Base-by-base conservation (phyloP, 2,329 filamentous ascomycete species). In the Diaporthe vexans region DNA sequence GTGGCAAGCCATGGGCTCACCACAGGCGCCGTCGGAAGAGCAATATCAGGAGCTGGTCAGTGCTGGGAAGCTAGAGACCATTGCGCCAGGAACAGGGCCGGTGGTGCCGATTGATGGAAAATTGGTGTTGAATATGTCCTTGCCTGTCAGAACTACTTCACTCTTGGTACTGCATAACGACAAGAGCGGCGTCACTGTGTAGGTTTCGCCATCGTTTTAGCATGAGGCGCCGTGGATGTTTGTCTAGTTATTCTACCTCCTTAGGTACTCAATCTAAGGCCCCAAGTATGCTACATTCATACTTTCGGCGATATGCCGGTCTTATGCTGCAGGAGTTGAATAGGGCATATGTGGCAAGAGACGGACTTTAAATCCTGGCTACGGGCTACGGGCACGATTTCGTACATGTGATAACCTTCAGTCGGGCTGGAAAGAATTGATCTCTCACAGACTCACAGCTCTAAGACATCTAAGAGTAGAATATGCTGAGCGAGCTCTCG, bases 1-100 rank as follows among this genome's bases (percentile, higher is more conserved):
- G 17, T 72, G 70, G 70, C 46, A 65, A 54, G 57, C 70, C 57
- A 72, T 72, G 46, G 70, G 70, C 35, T 63, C 70, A 19, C 70
- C 70, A 9, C 70, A 72, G 19, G 26, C 54, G 54, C 57, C 59
- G 40, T 72, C 70, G 19, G 57, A 63, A 17, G 43, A 72, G 57
- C 70, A 72, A 19, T 54, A 72, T 37, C 57, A 63, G 29, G 70
- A 52, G n/a, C 48, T 72, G 3, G 24, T 72, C 9, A 46, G 26
- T 40, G 56, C 43, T 10, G 70, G 70, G 19, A 65, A 26, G 24
- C 19, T 72, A 7, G 33, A 63, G 24, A 26, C 70, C 9, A 40
- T 65, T 10, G 15, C 70, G 1, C 10, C 29, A 24, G 29, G 10
- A 19, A 7, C 8, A 1, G 21, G 4, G 9, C 24, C 33, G 7